phyloP scores from a whole-genome alignment of 106 monocot genomes.

The Xerophyta viscosa region DNA sequence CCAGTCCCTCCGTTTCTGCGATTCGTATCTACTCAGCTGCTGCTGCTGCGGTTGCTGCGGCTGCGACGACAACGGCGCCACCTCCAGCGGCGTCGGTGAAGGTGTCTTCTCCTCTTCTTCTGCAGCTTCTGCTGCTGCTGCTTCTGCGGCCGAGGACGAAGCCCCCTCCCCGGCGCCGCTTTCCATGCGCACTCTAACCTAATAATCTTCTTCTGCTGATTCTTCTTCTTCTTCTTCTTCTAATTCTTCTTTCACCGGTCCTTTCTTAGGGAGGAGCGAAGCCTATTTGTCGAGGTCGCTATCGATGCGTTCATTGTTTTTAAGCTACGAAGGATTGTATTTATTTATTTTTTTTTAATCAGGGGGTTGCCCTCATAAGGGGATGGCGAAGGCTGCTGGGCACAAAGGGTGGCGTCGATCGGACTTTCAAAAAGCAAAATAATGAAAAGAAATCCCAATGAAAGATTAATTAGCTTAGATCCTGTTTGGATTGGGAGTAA shows the following conservation, averaged over 20 bases:
- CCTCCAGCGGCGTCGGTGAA: background rate
- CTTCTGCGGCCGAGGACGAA: background rate
- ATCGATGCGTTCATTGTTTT: background rate
- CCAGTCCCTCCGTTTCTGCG: slow-evolving; percentile 66
- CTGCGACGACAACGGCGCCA: background rate
- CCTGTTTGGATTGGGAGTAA: no score
- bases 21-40: slow-evolving; percentile 43
- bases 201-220: background rate
- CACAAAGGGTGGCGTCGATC: no score
- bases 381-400: no score
- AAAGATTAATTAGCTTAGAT: no score
- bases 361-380: no score
- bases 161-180: background rate
- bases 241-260: background rate
- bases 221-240: background rate
- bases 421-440: no score
- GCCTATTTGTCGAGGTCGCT: background rate
- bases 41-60: background rate
- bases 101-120: background rate
- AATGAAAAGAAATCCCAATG: no score
- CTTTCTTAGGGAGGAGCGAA: background rate
- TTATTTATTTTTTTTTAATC: no score
- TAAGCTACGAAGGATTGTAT: no score
- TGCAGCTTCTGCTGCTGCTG: no score
- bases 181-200: background rate